Base-by-base conservation (phyloP, 192 early-diverging fungal genomes). In the Coemansia sp. region DNA sequence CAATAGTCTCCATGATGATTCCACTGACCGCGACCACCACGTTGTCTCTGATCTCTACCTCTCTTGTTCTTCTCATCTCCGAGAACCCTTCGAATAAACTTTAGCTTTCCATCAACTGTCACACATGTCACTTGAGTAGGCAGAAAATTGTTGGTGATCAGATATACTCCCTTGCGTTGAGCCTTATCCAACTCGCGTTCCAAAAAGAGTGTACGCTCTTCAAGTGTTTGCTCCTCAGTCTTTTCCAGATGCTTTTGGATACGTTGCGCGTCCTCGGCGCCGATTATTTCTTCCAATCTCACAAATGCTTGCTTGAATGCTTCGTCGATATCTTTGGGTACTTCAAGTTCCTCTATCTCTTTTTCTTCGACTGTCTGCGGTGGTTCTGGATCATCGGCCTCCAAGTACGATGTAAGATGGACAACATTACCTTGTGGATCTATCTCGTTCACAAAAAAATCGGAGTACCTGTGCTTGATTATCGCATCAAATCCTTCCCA, bases 401-500 rank as follows among this genome's bases (percentile, higher is more conserved):
- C 74, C 7, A 62, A 66, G 14, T 67, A 69, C 51, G 76, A 78
- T 18, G 75, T 71, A 49, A 98, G 71, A 47, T 87, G 89, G 8
- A 94, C 88, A 2, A 91, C 84, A 23, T 85, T 66, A 19, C 92
- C 92, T 21, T 74, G 59, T 30, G 67, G 56, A 65, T 90, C 89
- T 18, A 98, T 89, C 84, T 98, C 96, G 76, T 94, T 89, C 24
- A 98, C 96, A 31, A 94, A 77, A 76, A 98, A 98, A 71, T 98
- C 96, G 0, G 85, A 76, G 52, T 83, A 89, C 64, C 95, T 91
- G 67, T 69, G 70, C 65, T 83, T 84, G 69, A 84, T 74, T 0
- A 84, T 75, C 14, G 69, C 78, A 9, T 69, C 54, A 34, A 77
- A 84, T 10, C 80, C 74, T 4, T 21, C 10, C 71, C 75, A 77